A percentile compares a stretch with the other conserved stretches of the same genome.
Conservation (phyloP, 2,329 filamentous ascomycete species). For the Penicillium vulpinum region DNA sequence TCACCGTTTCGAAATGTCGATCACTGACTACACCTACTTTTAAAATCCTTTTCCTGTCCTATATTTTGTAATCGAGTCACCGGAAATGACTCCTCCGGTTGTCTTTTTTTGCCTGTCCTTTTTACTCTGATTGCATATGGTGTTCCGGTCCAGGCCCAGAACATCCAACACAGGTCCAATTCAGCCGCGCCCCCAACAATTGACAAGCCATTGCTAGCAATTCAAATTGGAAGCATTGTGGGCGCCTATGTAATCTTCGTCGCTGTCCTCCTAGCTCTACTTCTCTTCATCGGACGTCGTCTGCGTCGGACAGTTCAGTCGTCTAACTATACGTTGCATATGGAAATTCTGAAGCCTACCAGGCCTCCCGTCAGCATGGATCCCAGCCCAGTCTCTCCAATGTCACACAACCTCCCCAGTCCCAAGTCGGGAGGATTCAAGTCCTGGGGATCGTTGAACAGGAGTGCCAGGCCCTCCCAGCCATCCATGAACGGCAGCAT, state of each 20-base stretch:
- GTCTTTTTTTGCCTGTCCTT: conserved; percentile 55
- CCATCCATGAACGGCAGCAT: conserved; percentile 60
- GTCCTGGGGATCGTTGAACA: conserved; percentile 39
- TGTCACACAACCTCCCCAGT: conserved; percentile 34
- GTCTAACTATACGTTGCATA: conserved; percentile 53
- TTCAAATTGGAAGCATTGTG: conserved; percentile 79
- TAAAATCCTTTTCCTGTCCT: conserved; percentile 12
- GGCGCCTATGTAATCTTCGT: conserved; percentile 79
- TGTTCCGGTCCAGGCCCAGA: conserved; percentile 10
- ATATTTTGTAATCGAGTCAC: conserved; percentile 14
- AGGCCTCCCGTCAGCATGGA: conserved; percentile 32
- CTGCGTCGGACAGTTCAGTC: conserved; percentile 53
- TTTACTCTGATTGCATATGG: conserved; percentile 50
- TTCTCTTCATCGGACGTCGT: conserved; percentile 63
- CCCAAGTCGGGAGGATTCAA: conserved; percentile 40
- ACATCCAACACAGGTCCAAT: conserved; percentile 51
- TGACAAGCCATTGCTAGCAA: conserved; percentile 68
- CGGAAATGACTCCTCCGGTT: conserved; percentile 21
- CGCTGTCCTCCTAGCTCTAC: conserved; percentile 67
- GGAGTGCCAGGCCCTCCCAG: conserved; percentile 33
- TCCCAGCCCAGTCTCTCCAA: conserved; percentile 38
- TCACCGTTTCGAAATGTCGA: conserved; percentile 26
- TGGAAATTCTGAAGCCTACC: conserved; percentile 57
- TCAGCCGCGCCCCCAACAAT: conserved; percentile 42
- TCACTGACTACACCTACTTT: conserved; percentile 18